Evolutionary conservation across 306 rosid species (phyloP).

Genomic region (Corylus avellana): DNA sequence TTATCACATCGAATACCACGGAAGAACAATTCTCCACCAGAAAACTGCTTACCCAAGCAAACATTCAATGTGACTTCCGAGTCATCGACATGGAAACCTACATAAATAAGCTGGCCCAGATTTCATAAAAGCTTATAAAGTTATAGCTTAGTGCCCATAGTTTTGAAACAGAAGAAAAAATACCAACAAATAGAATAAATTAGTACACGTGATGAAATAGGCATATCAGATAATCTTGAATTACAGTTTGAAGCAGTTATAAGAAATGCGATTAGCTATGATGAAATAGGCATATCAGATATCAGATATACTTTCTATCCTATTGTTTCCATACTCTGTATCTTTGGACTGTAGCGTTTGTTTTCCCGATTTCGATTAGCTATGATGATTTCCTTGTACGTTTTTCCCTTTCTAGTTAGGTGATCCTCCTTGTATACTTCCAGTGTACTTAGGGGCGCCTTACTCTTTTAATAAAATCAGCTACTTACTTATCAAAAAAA

Average conservation of each 20-base stretch:
- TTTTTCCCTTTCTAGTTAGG: no score
- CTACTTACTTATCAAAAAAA: no score
- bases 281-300: no score
- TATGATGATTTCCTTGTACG: no score
- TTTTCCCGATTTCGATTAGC: no score
- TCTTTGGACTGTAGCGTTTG: no score
- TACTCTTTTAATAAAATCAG: no score
- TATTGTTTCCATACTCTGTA: no score
- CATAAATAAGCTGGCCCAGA: slow-evolving; percentile 35
- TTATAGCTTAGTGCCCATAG: slow-evolving; percentile 2
- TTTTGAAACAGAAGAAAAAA: slow-evolving; percentile 2
- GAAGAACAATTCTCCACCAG: slow-evolving; percentile 87
- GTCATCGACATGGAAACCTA: slow-evolving; percentile 97
- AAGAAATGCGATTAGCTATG: not conserved
- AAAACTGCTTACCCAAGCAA: slow-evolving; percentile 81
- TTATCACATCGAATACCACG: slow-evolving; percentile 94
- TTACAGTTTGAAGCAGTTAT: not conserved
- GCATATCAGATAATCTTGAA: not conserved
- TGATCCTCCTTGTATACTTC: no score
- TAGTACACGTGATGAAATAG: not conserved
- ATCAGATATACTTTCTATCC: no score
- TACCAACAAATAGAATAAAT: slow-evolving; percentile 15
- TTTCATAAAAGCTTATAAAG: slow-evolving; percentile 29
- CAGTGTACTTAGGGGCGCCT: no score
- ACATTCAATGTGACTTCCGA: slow-evolving; percentile 91